A percentile compares a stretch with the other conserved stretches of the same genome.
Conservation (phyloP, 1,139 yeast genomes). For the Tardiomyces depauwii region DNA sequence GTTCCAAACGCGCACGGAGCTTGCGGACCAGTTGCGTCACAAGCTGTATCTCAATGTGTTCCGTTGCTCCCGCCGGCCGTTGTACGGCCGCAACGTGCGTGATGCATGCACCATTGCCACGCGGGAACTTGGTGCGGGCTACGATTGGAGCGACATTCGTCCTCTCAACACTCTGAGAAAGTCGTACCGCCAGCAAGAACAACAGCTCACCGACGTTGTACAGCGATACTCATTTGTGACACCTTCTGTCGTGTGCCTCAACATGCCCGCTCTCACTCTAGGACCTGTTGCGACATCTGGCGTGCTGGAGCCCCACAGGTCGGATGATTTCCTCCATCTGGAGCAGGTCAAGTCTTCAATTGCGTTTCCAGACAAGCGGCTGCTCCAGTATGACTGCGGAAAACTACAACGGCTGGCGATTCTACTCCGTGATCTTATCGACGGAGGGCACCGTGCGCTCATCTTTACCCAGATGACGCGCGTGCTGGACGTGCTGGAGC, state of each 20-base stretch:
- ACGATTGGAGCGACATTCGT: constrained; percentile 1
- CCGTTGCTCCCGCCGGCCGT: constrained; percentile 21
- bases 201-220: constrained; percentile 41
- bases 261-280: constrained; percentile 47
- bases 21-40: constrained; percentile 44
- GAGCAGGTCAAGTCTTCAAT: constrained; percentile 81
- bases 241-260: constrained; percentile 73
- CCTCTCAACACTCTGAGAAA: neutral
- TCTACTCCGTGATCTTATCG: constrained; percentile 63
- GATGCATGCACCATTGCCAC: neutral
- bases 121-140: neutral
- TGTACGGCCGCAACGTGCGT: constrained; percentile 23
- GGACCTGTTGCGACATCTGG: constrained; percentile 31
- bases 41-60: constrained; percentile 46
- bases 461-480: constrained; percentile 98
- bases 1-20: constrained; percentile 33
- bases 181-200: constrained; percentile 10
- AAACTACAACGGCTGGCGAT: constrained; percentile 77
- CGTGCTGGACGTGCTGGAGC: constrained; percentile 87
- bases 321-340: constrained; percentile 42
- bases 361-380: constrained; percentile 91
- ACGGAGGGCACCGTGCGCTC: constrained; percentile 84
- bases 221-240: constrained; percentile 81
- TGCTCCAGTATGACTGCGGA: constrained; percentile 94
- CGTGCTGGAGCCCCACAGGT: neutral